Percentiles rank a stretch among this genome's conserved stretches.
Conservation (phyloP, 495 filamentous ascomycete genomes). For the Alectoria sarmentosa region DNA sequence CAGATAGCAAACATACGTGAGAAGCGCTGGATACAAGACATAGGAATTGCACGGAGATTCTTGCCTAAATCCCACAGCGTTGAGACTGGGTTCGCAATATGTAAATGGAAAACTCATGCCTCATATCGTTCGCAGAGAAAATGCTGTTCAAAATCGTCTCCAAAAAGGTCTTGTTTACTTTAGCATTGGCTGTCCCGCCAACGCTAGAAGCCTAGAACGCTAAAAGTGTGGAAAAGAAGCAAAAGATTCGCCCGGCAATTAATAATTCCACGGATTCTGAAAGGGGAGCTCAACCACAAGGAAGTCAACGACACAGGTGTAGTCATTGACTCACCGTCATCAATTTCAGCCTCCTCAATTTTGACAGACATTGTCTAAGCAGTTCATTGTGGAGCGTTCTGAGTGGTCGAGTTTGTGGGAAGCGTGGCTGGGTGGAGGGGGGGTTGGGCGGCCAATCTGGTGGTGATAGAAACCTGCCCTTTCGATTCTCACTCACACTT, state of each 20-base stretch:
- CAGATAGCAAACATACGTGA: neutral
- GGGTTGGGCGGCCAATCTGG: slow-evolving; percentile 19
- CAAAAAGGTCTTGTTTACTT: neutral
- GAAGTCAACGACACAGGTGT: neutral
- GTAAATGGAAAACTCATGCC: too few species aligned
- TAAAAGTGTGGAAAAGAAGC: neutral
- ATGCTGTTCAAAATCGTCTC: too few species aligned
- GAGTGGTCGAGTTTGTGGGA: slow-evolving; percentile 2
- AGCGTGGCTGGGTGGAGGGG: slow-evolving; percentile 17
- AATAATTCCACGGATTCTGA: neutral
- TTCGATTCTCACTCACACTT: slow-evolving; percentile 6
- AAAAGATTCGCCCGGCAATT: neutral
- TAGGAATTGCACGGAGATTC: neutral
- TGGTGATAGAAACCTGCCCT: slow-evolving; percentile 18
- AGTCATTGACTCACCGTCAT: slow-evolving; percentile 8
- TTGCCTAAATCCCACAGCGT: too few species aligned
- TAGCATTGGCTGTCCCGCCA: slow-evolving; percentile 5
- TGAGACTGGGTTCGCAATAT: too few species aligned
- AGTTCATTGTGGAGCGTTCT: slow-evolving; percentile 7
- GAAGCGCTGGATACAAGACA: neutral
- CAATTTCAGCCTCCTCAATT: slow-evolving; percentile 14
- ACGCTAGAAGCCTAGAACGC: neutral
- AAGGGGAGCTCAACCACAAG: neutral
- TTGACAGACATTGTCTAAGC: neutral
- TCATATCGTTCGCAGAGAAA: too few species aligned